These are phyloP conservation scores for Talaromyces amestolkiae DNA, from an alignment of 2,329 filamentous ascomycete genomes.

Conservation along the genomic window DNA sequence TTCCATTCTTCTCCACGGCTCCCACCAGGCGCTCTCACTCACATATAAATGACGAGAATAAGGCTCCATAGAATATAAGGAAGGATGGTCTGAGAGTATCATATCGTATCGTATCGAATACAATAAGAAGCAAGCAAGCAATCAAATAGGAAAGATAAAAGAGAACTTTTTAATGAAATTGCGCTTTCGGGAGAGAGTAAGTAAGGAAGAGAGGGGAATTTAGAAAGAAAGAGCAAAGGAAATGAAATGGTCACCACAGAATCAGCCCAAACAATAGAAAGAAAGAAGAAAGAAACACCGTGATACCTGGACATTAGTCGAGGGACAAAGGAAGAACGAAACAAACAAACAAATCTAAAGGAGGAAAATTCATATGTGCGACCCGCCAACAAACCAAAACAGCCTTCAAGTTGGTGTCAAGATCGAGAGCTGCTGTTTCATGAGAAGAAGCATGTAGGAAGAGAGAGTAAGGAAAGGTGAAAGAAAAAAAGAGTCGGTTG, in stretches of 20 bases:
- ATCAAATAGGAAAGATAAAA: not conserved
- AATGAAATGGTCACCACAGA: conserved; percentile 6
- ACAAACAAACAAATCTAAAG: conserved; percentile 16
- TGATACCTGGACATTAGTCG: conserved; percentile 16
- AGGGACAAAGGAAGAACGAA: conserved; percentile 12
- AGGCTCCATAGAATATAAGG: not conserved
- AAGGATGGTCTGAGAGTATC: conserved; percentile 3
- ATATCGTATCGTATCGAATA: not conserved
- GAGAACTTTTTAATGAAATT: conserved; percentile 7
- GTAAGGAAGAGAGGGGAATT: not conserved
- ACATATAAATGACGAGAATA: not conserved
- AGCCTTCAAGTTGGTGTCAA: conserved; percentile 12
- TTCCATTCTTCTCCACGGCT: not conserved
- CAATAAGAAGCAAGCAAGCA: conserved; percentile 7
- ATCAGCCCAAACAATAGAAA: conserved; percentile 16
- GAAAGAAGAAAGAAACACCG: not conserved
- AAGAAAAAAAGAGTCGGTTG: conserved; percentile 11
- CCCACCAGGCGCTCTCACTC: not conserved
- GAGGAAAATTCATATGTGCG: conserved; percentile 15
- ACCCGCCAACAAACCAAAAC: conserved; percentile 18
- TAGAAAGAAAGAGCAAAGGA: conserved; percentile 1
- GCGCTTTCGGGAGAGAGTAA: conserved; percentile 9
- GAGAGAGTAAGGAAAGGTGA: not conserved
- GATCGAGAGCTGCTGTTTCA: conserved; percentile 16
- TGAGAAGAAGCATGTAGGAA: conserved; percentile 11